These are phyloP conservation scores for Ophiosphaerella korrae DNA, from an alignment of 2,329 filamentous ascomycete species.

Conservation along the genomic window DNA sequence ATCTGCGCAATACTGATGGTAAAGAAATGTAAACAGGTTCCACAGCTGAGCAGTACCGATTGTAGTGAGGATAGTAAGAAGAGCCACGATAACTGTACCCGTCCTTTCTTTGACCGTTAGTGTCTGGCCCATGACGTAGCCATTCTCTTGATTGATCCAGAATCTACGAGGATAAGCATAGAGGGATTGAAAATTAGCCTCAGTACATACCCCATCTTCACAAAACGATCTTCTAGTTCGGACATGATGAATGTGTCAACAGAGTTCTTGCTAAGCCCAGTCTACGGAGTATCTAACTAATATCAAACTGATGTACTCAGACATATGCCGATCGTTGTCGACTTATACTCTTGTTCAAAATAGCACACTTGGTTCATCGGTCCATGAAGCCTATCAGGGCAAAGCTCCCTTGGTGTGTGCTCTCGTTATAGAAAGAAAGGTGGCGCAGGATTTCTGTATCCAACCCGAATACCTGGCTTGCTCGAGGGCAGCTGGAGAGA, in stretches of 20 bases:
- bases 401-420: too few species aligned
- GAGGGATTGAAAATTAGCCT: background rate
- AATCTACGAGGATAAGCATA: background rate
- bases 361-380: too few species aligned
- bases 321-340: too few species aligned
- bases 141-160: slow-evolving; percentile 12
- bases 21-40: slow-evolving; percentile 21
- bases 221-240: slow-evolving; percentile 3
- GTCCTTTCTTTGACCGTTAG: slow-evolving; percentile 24
- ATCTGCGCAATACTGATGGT: slow-evolving; percentile 19
- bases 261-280: background rate
- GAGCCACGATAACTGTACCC: slow-evolving; percentile 23
- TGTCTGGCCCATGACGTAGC: slow-evolving; percentile 19
- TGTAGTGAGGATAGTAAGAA: slow-evolving; percentile 19
- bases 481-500: too few species aligned
- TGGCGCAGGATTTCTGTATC: too few species aligned
- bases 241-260: background rate
- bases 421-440: too few species aligned
- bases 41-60: slow-evolving; percentile 17
- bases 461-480: too few species aligned
- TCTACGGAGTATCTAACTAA: background rate
- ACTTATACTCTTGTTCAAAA: too few species aligned
- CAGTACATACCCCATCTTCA: slow-evolving; percentile 3
- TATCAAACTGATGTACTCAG: background rate
- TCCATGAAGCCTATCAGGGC: too few species aligned